Evolutionary conservation across 768 basidiomycete genomes (phyloP).

Genomic region (Dendrothele bispora): DNA sequence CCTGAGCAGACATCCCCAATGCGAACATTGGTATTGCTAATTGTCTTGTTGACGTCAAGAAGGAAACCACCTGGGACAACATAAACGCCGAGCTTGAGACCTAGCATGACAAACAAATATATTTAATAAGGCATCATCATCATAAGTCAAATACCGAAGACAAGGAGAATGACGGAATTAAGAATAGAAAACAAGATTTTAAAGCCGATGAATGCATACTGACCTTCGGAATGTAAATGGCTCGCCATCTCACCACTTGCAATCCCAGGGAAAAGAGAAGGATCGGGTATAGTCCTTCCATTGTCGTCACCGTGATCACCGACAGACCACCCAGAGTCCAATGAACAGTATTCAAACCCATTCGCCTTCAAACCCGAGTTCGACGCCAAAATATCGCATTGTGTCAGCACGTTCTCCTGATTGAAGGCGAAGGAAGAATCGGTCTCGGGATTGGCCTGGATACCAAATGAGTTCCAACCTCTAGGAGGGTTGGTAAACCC

Average conservation of each 20-base stretch:
- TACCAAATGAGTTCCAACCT: conserved; percentile 11
- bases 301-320: conserved; percentile 5
- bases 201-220: too few species aligned
- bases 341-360: conserved; percentile 5
- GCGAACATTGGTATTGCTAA: conserved; percentile 3
- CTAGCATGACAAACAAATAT: neutral
- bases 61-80: conserved; percentile 9
- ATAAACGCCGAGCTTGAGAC: conserved; percentile 7
- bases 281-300: conserved; percentile 9
- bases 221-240: conserved; percentile 8
- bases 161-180: too few species aligned
- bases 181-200: too few species aligned
- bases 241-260: conserved; percentile 2
- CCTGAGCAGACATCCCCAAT: conserved; percentile 9
- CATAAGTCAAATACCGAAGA: too few species aligned
- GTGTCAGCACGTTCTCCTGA: neutral
- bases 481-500: conserved; percentile 5
- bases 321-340: conserved; percentile 12
- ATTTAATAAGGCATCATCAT: too few species aligned
- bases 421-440: conserved; percentile 6
- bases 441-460: conserved; percentile 5
- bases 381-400: neutral
- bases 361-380: neutral
- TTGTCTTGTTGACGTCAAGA: conserved; percentile 5
- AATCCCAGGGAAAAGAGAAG: conserved; percentile 3